Evolutionary conservation across 805 yeast genomes (phyloP), one percentile per base, ranked within the genome.

Genomic region (Schizosaccharomyces lindneri): DNA sequence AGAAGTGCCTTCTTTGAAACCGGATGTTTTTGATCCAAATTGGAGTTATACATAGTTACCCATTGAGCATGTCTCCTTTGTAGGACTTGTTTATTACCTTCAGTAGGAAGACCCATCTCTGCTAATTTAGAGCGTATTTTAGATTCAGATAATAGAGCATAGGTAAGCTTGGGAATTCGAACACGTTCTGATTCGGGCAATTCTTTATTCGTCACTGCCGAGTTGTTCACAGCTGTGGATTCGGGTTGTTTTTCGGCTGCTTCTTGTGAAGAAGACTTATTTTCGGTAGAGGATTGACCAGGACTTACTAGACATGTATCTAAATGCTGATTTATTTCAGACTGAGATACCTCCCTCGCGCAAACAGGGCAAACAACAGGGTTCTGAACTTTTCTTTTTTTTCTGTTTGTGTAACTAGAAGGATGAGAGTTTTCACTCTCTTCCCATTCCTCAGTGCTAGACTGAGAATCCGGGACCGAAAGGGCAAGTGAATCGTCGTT

Each of bases 51-150:
- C 11, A 87, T 68, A 41, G 82, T 79, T 62, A 84, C 80, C 73
- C 81, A 89, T 65, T 88, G 90, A 64, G 80, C 82, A 68, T 85
- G 85, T 51, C 97, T 72, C 21, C 78, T 71, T 64, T 85, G 89
- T 66, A 88, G 67, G 64, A 79, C 82, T 17, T 71, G 72, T 63
- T 86, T 74, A 0, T 83, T 71, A 0, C 97, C 97, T 9, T 69
- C 70, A 0, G 80, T 74, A 0, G 88, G 78, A 5, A 89, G 70
- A 15, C 79, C 79, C 27, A 79, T 68, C 6, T 77, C 74, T 1
- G 74, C 61, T 17, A 89, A 72, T 67, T 81, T 81, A 59, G 79
- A 81, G 65, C 81, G 81, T 13, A 88, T 72, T 66, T 81, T 81
- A 2, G 81, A 70, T 1, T 81, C 79, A 3, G 81, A 73, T 63